Evolutionary conservation across 2,329 filamentous ascomycete species (phyloP), one percentile per base, ranked within the genome.

Genomic region (Stachybotrys chlorohalonatus): DNA sequence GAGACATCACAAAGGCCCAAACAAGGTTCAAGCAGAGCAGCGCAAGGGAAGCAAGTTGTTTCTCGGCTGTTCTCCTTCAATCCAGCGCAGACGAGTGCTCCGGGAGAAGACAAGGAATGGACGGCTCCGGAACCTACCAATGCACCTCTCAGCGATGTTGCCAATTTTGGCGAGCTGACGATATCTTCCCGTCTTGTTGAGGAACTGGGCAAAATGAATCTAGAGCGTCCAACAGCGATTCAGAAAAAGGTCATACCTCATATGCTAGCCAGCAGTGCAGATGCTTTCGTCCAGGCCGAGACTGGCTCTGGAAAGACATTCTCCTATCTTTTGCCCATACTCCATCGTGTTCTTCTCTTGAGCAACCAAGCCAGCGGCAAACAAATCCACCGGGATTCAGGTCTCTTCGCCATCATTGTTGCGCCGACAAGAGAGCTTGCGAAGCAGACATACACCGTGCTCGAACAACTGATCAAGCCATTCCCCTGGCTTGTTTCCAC

Each of bases 301-400:
- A 99, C 94, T 0, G 94, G 94, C 62, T 99, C 94, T 0, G 94
- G 94, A 73, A 99, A 99, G 74, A 99, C 94, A 0, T 74, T 99
- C 57, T 90, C 94, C n/a, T 99, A 99, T 68, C 79, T 99, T 5
- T 75, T 99, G 7, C 94, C 94, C 1, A 87, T 99, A 50, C 85
- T 99, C 24, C 90, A 99, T 67, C 82, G 91, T 30, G 87, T 99
- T 17, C 83, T 96, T 70, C 80, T 85, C 13, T 79, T 97, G 32
- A 85, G 89, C 77, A 61, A 81, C 68, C 66, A 75, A 60, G 68
- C 77, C 52, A 74, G 79, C 64, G 74, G 64, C n/a, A 69, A 67
- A 31, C 76, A 80, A 62, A 82, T 96, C 49, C 86, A 91, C 63
- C 81, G 94, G 60, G 85, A 93, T 63, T 95, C 91, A 11, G 94